phyloP scores from a whole-genome alignment of 1,139 yeast genomes.

The Pichia sp. region DNA sequence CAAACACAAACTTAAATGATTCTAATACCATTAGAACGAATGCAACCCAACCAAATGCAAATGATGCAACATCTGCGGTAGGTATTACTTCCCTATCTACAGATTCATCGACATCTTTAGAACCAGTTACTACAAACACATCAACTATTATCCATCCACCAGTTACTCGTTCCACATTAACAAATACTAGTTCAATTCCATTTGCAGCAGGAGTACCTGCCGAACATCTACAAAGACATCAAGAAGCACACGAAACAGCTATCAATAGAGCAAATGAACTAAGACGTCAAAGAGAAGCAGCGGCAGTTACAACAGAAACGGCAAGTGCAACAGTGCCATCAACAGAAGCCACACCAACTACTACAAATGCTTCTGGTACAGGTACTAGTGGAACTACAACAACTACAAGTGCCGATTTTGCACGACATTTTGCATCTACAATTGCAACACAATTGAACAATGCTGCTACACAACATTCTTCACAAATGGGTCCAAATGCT shows the following conservation, averaged over 20 bases:
- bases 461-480: constrained; percentile 4
- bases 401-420: constrained; percentile 4
- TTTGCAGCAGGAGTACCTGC: constrained; percentile 2
- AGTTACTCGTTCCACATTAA: not conserved
- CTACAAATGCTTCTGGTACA: not conserved
- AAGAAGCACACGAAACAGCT: constrained; percentile 4
- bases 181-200: not conserved
- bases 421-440: constrained; percentile 8
- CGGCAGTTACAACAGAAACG: not conserved
- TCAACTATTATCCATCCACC: constrained; percentile 8
- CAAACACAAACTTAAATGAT: constrained; percentile 1
- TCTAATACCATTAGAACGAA: not conserved
- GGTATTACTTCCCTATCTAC: no score
- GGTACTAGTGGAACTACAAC: not conserved
- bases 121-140: not conserved
- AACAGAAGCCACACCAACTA: not conserved
- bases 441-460: constrained; percentile 9
- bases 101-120: no score
- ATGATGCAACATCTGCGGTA: no score
- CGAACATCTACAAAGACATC: constrained; percentile 2
- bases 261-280: constrained; percentile 9
- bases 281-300: constrained; percentile 8
- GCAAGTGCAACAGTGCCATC: not conserved
- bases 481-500: constrained; percentile 3
- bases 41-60: no score